Evolutionary conservation across 371 early-diverging fungal genomes (phyloP).

Genomic region (Actinomucor elegans): DNA sequence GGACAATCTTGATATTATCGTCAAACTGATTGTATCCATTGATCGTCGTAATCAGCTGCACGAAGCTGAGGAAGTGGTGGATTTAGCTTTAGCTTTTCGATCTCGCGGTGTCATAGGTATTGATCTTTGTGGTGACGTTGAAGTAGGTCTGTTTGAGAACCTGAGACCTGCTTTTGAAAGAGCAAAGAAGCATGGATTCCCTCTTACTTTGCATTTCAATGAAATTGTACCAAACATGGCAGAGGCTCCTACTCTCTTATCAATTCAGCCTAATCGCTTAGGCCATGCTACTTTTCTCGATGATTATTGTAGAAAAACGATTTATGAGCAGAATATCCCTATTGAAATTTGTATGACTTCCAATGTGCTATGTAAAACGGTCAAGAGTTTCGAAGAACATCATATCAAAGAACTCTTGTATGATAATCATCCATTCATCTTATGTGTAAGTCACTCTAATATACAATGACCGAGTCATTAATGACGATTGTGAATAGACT

Average conservation of each 20-base stretch:
- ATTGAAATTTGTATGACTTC: conserved; percentile 70
- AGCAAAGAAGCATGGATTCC: conserved; percentile 50
- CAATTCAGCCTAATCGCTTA: conserved; percentile 50
- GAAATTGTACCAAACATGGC: conserved; percentile 48
- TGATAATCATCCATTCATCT: conserved; percentile 50
- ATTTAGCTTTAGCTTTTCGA: conserved; percentile 50
- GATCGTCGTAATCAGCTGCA: conserved; percentile 57
- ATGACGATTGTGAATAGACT: conserved; percentile 33
- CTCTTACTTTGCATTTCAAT: conserved; percentile 60
- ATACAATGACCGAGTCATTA: neutral
- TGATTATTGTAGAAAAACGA: conserved; percentile 28
- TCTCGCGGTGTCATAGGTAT: conserved; percentile 56
- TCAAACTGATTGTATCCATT: conserved; percentile 53
- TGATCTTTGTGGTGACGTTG: conserved; percentile 66
- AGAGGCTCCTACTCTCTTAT: conserved; percentile 45
- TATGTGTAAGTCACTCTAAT: conserved; percentile 50
- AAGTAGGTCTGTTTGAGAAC: conserved; percentile 40
- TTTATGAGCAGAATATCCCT: conserved; percentile 45
- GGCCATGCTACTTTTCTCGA: conserved; percentile 64
- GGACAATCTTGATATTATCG: conserved; percentile 36
- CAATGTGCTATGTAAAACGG: conserved; percentile 64
- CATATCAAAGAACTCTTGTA: conserved; percentile 52
- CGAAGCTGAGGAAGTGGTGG: conserved; percentile 54
- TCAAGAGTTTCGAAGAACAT: conserved; percentile 48
- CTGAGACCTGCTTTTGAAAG: conserved; percentile 52